These are phyloP conservation scores for Suillus lakei DNA, from an alignment of 768 basidiomycete species.

Conservation along the genomic window DNA sequence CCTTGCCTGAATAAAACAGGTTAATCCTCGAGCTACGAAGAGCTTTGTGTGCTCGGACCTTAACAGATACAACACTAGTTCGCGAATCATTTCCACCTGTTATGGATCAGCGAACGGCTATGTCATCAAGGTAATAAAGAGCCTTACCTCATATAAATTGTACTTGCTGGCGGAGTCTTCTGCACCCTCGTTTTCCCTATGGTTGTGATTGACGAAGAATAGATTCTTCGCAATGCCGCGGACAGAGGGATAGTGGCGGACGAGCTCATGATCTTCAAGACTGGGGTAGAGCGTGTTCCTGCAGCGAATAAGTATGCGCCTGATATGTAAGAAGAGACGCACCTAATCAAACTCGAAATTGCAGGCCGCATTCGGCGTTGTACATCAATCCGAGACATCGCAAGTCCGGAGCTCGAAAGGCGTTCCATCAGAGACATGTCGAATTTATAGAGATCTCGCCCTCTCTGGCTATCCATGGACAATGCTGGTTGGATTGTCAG, in stretches of 20 bases:
- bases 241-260: constrained; percentile 56
- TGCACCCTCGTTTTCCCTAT: constrained; percentile 60
- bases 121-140: constrained; percentile 30
- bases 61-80: constrained; percentile 57
- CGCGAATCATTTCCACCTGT: constrained; percentile 52
- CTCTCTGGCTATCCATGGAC: constrained; percentile 69
- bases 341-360: constrained; percentile 57
- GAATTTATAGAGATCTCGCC: constrained; percentile 60
- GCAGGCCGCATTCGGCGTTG: constrained; percentile 78
- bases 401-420: constrained; percentile 55
- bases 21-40: background rate
- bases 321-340: background rate
- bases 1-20: constrained; percentile 44
- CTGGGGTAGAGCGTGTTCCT: constrained; percentile 66
- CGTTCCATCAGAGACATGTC: constrained; percentile 82
- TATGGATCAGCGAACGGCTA: background rate
- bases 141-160: constrained; percentile 77
- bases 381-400: constrained; percentile 73
- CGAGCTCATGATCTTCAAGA: constrained; percentile 60
- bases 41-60: constrained; percentile 25
- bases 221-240: constrained; percentile 67
- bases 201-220: constrained; percentile 67
- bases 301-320: background rate
- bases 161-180: constrained; percentile 71
- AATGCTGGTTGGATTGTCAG: constrained; percentile 48